Evolutionary conservation across 2,329 filamentous ascomycete genomes (phyloP), one percentile per base, ranked within the genome.

Genomic region (Boeremia exigua): DNA sequence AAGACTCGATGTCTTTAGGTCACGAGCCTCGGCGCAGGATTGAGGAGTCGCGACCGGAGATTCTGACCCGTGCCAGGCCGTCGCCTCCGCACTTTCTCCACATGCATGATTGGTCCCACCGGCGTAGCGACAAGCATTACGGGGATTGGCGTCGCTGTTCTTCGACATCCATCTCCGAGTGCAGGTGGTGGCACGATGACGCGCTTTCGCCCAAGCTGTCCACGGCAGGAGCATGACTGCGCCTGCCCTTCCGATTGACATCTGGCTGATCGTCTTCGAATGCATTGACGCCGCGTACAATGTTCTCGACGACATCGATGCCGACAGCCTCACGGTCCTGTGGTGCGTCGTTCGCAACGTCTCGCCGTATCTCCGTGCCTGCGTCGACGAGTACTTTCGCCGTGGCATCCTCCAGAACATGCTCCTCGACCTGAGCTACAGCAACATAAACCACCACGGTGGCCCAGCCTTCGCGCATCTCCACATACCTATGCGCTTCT

Each of bases 11-110:
- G 60, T 62, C 57, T 61, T 63, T 51, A 55, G 57, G 55, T 60
- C 62, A 65, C 62, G 56, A 66, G 66, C 59, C 46, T 53, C 61
- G 56, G 62, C 56, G 54, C 47, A 56, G 50, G 58, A 48, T 52
- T 60, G 49, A 48, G 56, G 61, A 61, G 54, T 53, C 42, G 34
- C 34, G 27, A 38, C 40, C 50, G 46, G 52, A 55, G 46, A 33
- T 45, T 47, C 50, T 28, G 32, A 30, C 48, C 44, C 47, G 52
- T 34, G 48, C 44, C 44, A 38, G 43, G 25, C 39, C 45, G 45
- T 44, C 42, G 53, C 47, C 56, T 52, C 33, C 54, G 43, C 52
- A 49, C 37, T 56, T 36, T 48, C 38, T 49, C 55, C 52, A 58
- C 55, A 52, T 48, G 50, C 51, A 47, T 48, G 46, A 44, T 49